A percentile compares a stretch with the other conserved stretches of the same genome.
Evolutionary conservation across 2,329 filamentous ascomycete genomes (phyloP).

Genomic region (Fragosphaeria purpurea): DNA sequence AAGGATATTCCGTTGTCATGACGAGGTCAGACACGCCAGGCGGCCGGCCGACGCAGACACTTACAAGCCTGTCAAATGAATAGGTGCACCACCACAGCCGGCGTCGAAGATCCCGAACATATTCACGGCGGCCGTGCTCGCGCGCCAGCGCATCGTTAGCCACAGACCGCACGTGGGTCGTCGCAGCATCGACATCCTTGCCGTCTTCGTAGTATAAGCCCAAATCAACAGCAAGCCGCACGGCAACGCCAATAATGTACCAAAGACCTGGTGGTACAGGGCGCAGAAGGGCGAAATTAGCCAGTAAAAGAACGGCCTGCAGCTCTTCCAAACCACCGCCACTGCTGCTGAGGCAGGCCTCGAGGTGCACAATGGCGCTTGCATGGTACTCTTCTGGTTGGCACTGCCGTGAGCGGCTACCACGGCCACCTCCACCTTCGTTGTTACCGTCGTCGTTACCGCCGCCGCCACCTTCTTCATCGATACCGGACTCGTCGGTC

Average conservation of each 20-base stretch:
- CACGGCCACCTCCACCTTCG: conserved; percentile 13
- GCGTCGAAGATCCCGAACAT: conserved; percentile 74
- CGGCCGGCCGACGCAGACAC: conserved; percentile 83
- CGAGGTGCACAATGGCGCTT: conserved; percentile 83
- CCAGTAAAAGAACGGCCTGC: conserved; percentile 83
- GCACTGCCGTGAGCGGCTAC: conserved; percentile 34
- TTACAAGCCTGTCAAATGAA: conserved; percentile 87
- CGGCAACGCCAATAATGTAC: conserved; percentile 94
- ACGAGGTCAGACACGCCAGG: conserved; percentile 95
- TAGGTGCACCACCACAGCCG: conserved; percentile 97
- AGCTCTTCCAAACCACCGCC: conserved; percentile 88
- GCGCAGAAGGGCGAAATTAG: conserved; percentile 81
- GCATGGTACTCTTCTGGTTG: conserved; percentile 96
- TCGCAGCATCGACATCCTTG: conserved; percentile 49
- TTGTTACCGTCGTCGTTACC: not conserved
- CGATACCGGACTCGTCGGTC: conserved; percentile 19
- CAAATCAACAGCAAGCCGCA: conserved; percentile 80
- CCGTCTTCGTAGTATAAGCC: conserved; percentile 91
- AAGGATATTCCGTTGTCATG: conserved; percentile 91
- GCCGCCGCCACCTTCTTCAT: conserved; percentile 13
- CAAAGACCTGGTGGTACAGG: conserved; percentile 89
- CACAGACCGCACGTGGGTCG: conserved; percentile 37
- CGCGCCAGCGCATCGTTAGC: conserved; percentile 26
- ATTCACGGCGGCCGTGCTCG: conserved; percentile 62
- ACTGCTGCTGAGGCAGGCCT: conserved; percentile 73